Conservation (phyloP, 495 filamentous ascomycete genomes). For the Cairneyella variabilis region DNA sequence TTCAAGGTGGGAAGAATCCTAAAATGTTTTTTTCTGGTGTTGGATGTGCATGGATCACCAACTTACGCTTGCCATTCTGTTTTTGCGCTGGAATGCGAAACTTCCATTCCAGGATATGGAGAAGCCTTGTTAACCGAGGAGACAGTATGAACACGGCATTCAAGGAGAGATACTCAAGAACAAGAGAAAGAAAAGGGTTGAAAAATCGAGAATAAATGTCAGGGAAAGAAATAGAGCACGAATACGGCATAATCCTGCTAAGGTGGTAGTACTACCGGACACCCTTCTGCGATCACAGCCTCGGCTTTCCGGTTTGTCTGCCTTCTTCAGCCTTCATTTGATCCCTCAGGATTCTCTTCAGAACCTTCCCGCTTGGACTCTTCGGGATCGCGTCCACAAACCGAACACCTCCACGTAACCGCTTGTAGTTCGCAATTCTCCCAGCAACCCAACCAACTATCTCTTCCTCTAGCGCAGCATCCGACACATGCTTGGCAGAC, state of each 20-base stretch:
- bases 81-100: too few relatives aligned
- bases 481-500: conserved; percentile 42
- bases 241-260: neutral
- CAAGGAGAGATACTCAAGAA: too few relatives aligned
- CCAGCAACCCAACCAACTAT: conserved; percentile 57
- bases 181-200: too few relatives aligned
- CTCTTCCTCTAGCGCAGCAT: conserved; percentile 44
- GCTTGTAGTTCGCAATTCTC: conserved; percentile 57
- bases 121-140: too few relatives aligned
- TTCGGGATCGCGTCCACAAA: conserved; percentile 83
- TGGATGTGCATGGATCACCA: too few relatives aligned
- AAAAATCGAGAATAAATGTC: too few relatives aligned
- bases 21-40: too few relatives aligned
- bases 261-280: neutral
- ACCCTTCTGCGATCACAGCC: conserved; percentile 3
- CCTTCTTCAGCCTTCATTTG: conserved; percentile 27
- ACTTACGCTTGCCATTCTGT: too few relatives aligned
- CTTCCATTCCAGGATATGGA: too few relatives aligned
- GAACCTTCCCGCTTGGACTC: conserved; percentile 78
- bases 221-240: too few relatives aligned
- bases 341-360: conserved; percentile 60
- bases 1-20: too few relatives aligned
- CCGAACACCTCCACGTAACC: conserved; percentile 71
- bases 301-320: conserved; percentile 7
- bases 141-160: too few relatives aligned